Percentiles rank a stretch among this genome's conserved stretches.
phyloP scores from a whole-genome alignment of 257 asterid species.

The Nyctanthes arbortristis region DNA sequence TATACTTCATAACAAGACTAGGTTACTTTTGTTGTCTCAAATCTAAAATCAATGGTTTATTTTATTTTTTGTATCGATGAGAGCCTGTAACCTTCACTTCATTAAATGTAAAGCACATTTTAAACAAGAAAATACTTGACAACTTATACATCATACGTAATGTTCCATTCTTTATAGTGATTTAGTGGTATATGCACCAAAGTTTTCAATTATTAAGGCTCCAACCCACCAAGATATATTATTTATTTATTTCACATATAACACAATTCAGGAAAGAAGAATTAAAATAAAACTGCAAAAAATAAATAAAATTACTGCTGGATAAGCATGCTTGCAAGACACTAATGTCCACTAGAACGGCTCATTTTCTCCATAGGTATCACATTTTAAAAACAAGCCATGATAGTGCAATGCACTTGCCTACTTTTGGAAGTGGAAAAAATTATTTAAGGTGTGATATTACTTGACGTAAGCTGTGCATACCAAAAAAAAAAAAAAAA shows the following conservation, averaged over 20 bases:
- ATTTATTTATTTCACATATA: background rate
- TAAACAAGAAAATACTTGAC: background rate
- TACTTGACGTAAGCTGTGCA: too few species aligned
- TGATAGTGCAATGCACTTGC: too few species aligned
- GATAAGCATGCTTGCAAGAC: constrained; percentile 13
- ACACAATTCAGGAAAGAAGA: background rate
- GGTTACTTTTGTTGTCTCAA: too few species aligned
- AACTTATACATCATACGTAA: constrained; percentile 18
- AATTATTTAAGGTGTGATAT: too few species aligned
- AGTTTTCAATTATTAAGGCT: background rate
- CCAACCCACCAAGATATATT: constrained; percentile 3
- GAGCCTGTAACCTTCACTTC: too few species aligned
- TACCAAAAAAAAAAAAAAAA: too few species aligned
- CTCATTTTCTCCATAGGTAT: background rate
- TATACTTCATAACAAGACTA: too few species aligned
- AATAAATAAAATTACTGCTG: background rate
- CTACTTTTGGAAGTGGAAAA: too few species aligned
- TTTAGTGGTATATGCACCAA: constrained; percentile 1
- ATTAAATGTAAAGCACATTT: background rate
- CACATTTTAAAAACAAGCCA: too few species aligned
- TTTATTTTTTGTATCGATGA: too few species aligned
- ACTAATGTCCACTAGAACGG: background rate
- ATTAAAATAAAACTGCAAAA: background rate
- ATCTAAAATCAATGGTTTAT: too few species aligned
- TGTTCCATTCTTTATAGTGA: constrained; percentile 13